Base-by-base conservation (phyloP, 148 eudicot genomes). In the Bassia scoparia region DNA sequence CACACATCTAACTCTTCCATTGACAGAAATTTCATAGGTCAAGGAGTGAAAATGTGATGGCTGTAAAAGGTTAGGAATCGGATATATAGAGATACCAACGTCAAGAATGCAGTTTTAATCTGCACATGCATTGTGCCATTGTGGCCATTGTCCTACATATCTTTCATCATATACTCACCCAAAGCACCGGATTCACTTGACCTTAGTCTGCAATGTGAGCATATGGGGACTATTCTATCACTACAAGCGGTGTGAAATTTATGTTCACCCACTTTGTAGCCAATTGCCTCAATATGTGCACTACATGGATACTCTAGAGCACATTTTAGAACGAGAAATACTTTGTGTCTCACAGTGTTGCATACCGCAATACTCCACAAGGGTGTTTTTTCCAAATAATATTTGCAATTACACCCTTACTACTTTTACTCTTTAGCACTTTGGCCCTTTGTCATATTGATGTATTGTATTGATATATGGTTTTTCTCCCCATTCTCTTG, bases 81-180 rank as follows among this genome's bases (percentile, higher is more conserved):
- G 77, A 24, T 54, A n/a, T n/a, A n/a, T n/a, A 74, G 52, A 74
- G 77, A 52, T 74, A 63, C 41, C 77, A 74, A 64, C 65, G 77
- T 43, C 53, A 33, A 9, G 53, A 67, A 76, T 76, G 73, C 72
- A 68, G 55, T 33, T 76, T 76, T 29, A 56, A 68, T 60, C 68
- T 68, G 50, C 73, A 68, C 23, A 43, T 60, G 21, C 61, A 67
- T 30, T 76, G 73, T 46, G 73, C 15, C 61, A 67, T 30, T 76
- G 73, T 46, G 73, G 68, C 4, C 48, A 56, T 26, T 56, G 78
- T 30, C 78, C 78, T 23, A 16, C 37, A 1, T 17, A 68, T 46
- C 56, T 75, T 38, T 38, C 13, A 46, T 67, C 72, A 20, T 67
- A 27, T 44, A 27, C 58, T 18, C 78, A 75, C 56, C 72, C 38